Evolutionary conservation across 192 early-diverging fungal species (phyloP), one percentile per base, ranked within the genome.

Genomic region (Paraglomus occultum): DNA sequence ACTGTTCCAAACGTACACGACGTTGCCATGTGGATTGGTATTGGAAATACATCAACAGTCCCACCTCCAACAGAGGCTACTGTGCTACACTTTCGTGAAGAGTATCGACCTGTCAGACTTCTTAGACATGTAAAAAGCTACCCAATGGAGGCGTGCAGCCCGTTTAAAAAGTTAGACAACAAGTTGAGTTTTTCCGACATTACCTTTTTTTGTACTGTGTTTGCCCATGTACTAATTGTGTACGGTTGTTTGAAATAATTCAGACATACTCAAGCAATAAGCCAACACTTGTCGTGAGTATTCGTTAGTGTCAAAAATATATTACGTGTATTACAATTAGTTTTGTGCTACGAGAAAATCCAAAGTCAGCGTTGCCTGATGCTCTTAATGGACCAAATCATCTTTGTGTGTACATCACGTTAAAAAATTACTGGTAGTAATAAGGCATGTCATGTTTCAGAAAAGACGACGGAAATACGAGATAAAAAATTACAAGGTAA

Each of bases 1-100:
- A 92, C 89, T 0, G 82, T 88, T 17, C 88, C 90, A 8, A 92
- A 92, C 73, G 63, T 91, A 5, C 71, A 80, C 0, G 89, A 92
- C 64, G 78, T 92, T 43, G 85, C 87, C 14, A 49, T 55, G 8
- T 92, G 90, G 90, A 63, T 80, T 14, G 46, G 61, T 58, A 14
- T 42, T 22, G 31, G 17, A 65, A 18, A 10, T 39, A 61, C 12
- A 60, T 10, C 51, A 44, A 22, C 22, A 6, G 58, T 7, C 9
- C 18, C 14, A 55, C 10, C 14, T 3, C 14, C 20, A 20, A n/a
- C 20, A 17, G 51, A 40, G 52, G 71, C 61, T 10, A 63, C 62
- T 12, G 47, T 63, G 15, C 42, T 79, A 9, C 62, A 79, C 5
- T 91, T 91, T 77, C 87, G 87, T 2, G 88, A 90, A 46, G 89